These are phyloP conservation scores for Chaetomiaceae sp. DNA, from an alignment of 2,329 filamentous ascomycete species.

Conservation along the genomic window DNA sequence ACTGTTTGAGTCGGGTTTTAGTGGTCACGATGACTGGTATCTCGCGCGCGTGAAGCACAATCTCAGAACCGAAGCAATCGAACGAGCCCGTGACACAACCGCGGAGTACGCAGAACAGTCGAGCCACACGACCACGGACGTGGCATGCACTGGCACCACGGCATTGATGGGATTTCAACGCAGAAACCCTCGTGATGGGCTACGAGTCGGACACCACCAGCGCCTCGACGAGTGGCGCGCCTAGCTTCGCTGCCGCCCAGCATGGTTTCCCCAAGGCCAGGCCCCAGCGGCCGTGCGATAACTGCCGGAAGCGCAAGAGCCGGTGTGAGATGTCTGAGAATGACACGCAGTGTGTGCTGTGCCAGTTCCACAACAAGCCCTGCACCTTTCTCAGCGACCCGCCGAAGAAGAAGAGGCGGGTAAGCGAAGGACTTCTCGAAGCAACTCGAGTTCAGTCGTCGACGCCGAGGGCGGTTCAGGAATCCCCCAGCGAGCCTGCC, in stretches of 20 bases:
- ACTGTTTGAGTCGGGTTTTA: neutral
- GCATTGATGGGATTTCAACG: neutral
- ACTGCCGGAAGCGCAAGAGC: neutral
- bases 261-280: neutral
- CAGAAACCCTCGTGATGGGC: neutral
- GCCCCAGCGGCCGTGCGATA: neutral
- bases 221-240: neutral
- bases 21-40: neutral
- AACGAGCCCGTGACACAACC: neutral
- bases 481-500: neutral
- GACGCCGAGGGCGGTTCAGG: neutral
- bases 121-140: neutral
- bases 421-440: neutral
- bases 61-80: no score
- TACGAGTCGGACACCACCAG: neutral
- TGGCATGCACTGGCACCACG: neutral
- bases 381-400: neutral
- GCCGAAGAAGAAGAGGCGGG: neutral
- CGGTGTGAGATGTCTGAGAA: neutral
- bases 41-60: neutral
- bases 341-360: neutral
- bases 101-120: neutral
- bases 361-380: neutral
- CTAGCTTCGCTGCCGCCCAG: neutral
- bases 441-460: neutral